Conservation (phyloP, 495 filamentous ascomycete species). For the Neurospora discreta region DNA sequence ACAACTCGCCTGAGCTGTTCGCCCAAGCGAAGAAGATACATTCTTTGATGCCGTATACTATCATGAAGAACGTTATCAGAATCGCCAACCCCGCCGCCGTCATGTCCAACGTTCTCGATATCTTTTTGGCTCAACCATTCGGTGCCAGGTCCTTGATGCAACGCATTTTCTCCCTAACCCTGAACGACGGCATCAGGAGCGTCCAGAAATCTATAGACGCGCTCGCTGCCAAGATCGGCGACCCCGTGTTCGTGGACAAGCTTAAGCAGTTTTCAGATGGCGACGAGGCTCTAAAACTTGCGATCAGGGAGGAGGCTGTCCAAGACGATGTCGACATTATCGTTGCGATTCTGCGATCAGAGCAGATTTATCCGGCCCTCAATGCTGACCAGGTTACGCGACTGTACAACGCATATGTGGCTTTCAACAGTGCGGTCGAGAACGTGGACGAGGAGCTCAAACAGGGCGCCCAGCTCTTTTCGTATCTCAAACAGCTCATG, state of each 20-base stretch:
- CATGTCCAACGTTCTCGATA: conserved; percentile 83
- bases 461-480: conserved; percentile 80
- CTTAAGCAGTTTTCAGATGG: conserved; percentile 66
- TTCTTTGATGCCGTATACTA: conserved; percentile 79
- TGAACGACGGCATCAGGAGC: conserved; percentile 76
- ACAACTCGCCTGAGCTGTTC: conserved; percentile 93
- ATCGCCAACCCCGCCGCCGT: conserved; percentile 93
- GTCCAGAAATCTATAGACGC: conserved; percentile 80
- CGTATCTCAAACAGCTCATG: conserved; percentile 85
- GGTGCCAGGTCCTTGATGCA: conserved; percentile 83
- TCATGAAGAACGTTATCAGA: conserved; percentile 92
- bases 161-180: conserved; percentile 80
- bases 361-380: conserved; percentile 58
- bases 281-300: conserved; percentile 59
- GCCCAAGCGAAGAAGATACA: conserved; percentile 90
- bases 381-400: conserved; percentile 61
- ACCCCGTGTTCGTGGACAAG: conserved; percentile 69
- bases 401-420: conserved; percentile 90
- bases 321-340: conserved; percentile 68
- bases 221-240: conserved; percentile 60
- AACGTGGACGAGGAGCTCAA: conserved; percentile 82
- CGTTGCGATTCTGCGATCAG: conserved; percentile 69
- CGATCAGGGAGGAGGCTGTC: conserved; percentile 59
- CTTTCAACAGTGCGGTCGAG: conserved; percentile 89
- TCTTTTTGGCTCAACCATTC: conserved; percentile 93